Conservation (phyloP, 345 rosid species). For the Kernera saxatilis region DNA sequence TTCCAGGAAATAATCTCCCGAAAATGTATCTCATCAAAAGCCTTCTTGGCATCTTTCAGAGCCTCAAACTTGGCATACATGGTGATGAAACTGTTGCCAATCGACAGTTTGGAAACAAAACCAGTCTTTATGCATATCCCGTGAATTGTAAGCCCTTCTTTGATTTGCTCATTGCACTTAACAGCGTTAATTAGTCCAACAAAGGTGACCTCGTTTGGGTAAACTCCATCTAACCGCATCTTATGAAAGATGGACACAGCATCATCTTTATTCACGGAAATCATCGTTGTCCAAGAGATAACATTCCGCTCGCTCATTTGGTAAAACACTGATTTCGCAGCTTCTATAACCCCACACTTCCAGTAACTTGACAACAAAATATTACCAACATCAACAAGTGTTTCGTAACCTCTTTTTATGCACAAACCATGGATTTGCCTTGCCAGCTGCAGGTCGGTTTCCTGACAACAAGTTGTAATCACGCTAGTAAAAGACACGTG, state of each 20-base stretch:
- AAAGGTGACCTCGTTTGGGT: conserved; percentile 77
- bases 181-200: conserved; percentile 59
- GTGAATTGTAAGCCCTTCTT: conserved; percentile 57
- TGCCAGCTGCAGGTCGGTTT: conserved; percentile 52
- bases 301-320: conserved; percentile 64
- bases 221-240: conserved; percentile 66
- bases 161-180: conserved; percentile 34
- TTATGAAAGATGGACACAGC: conserved; percentile 49
- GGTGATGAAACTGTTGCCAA: conserved; percentile 69
- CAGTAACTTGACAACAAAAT: conserved; percentile 71
- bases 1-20: conserved; percentile 73
- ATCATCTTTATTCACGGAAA: conserved; percentile 48
- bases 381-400: conserved; percentile 58
- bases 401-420: conserved; percentile 56
- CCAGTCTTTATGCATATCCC: conserved; percentile 54
- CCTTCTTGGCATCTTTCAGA: conserved; percentile 48
- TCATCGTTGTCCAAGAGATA: conserved; percentile 84
- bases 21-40: conserved; percentile 48
- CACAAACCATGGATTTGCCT: conserved; percentile 76
- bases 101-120: conserved; percentile 46
- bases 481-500: conserved; percentile 79
- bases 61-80: conserved; percentile 76
- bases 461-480: conserved; percentile 70
- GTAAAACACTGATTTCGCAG: conserved; percentile 48
- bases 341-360: conserved; percentile 52